A percentile compares a stretch with the other conserved stretches of the same genome.
Conservation (phyloP, 176 grass and related monocot species). For the Olyra latifolia region DNA sequence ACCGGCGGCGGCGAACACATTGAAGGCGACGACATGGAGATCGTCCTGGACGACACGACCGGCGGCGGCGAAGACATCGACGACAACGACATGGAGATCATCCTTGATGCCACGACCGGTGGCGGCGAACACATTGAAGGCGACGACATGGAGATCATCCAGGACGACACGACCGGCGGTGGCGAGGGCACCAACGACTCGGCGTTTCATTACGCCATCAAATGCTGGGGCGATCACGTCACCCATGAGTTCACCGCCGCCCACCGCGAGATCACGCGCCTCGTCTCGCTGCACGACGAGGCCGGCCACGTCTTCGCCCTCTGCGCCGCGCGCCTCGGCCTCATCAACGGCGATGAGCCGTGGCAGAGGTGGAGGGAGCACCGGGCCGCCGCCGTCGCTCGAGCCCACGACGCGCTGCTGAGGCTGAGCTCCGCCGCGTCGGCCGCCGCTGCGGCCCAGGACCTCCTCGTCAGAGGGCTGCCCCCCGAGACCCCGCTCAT, state of each 20-base stretch:
- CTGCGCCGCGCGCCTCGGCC: slow-evolving; percentile 27
- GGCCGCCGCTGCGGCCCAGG: slow-evolving; percentile 20
- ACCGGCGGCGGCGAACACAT: not conserved
- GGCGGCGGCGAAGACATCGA: not conserved
- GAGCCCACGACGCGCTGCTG: slow-evolving; percentile 33
- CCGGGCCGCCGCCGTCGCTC: not conserved
- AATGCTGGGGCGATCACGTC: not conserved
- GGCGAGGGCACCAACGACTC: not conserved
- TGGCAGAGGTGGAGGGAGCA: slow-evolving; percentile 20
- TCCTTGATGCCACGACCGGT: not conserved
- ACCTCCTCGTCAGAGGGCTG: not conserved
- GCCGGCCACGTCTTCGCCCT: slow-evolving; percentile 25
- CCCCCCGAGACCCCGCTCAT: not conserved
- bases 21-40: not conserved
- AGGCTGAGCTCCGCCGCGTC: slow-evolving; percentile 26
- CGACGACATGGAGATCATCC: not conserved
- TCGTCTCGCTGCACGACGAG: slow-evolving; percentile 36
- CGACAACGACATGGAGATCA: not conserved
- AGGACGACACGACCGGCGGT: not conserved
- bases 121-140: not conserved
- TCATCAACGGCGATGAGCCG: not conserved
- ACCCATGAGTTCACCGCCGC: not conserved
- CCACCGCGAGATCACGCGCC: slow-evolving; percentile 42
- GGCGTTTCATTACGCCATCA: not conserved
- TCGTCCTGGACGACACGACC: not conserved